A percentile compares a stretch with the other conserved stretches of the same genome.
These are phyloP conservation scores for Amaranthus cruentus DNA, from an alignment of 148 eudicot species.

Conservation along the genomic window DNA sequence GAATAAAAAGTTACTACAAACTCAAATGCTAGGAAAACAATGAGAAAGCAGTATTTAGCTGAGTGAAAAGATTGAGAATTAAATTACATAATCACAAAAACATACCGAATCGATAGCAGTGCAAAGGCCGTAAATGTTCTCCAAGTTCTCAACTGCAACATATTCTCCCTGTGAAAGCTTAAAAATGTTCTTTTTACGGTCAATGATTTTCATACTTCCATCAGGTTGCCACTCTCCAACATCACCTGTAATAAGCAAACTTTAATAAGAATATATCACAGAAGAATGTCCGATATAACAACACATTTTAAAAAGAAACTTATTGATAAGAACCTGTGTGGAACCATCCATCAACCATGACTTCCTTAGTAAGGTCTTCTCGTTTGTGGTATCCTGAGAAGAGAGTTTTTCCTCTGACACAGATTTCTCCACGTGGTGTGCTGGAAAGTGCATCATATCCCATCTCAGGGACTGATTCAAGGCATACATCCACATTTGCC, in stretches of 20 bases:
- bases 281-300: not conserved
- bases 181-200: constrained; percentile 94
- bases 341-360: constrained; percentile 92
- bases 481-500: constrained; percentile 78
- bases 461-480: constrained; percentile 97
- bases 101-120: constrained; percentile 74
- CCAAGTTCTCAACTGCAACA: constrained; percentile 97
- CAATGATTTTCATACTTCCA: constrained; percentile 90
- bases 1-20: no score
- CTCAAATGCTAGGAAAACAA: no score
- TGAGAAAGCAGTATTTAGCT: not conserved
- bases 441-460: constrained; percentile 73
- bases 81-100: not conserved
- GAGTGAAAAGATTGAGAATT: not conserved
- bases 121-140: constrained; percentile 69
- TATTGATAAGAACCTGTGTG: constrained; percentile 58
- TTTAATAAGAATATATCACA: constrained; percentile 2
- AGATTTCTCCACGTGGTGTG: constrained; percentile 83
- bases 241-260: constrained; percentile 52
- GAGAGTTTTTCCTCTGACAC: constrained; percentile 75
- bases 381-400: constrained; percentile 92
- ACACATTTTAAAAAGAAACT: not conserved
- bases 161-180: constrained; percentile 99
- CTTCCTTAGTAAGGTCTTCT: constrained; percentile 92
- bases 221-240: constrained; percentile 98